A percentile compares a stretch with the other conserved stretches of the same genome.
phyloP scores from a whole-genome alignment of 176 grass and related monocot genomes.

The Alloteropsis semialata region DNA sequence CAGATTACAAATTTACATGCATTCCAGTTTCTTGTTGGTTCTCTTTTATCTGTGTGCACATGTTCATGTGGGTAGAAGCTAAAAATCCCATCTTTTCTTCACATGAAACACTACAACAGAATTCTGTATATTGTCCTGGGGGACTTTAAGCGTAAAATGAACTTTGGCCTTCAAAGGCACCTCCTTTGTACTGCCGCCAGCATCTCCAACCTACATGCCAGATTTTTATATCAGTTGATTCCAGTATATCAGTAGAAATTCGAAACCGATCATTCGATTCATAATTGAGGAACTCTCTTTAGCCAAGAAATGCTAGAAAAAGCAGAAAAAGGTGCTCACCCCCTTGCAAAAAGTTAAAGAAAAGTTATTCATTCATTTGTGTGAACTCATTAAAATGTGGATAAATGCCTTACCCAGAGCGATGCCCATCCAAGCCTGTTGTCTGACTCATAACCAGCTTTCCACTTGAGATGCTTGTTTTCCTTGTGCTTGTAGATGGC shows the following conservation, averaged over 20 bases:
- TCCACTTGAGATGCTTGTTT: conserved; percentile 82
- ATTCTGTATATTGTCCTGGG: conserved; percentile 53
- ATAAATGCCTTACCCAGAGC: conserved; percentile 62
- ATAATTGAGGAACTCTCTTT: conserved; percentile 3
- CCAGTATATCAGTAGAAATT: background rate
- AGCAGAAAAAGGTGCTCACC: background rate
- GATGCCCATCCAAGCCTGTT: conserved; percentile 68
- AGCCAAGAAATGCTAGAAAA: background rate
- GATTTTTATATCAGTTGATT: conserved; percentile 22
- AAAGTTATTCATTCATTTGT: background rate
- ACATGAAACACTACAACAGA: conserved; percentile 65
- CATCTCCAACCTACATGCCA: conserved; percentile 70
- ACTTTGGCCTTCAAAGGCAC: conserved; percentile 73
- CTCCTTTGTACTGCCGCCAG: conserved; percentile 59
- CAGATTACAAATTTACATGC: conserved; percentile 8
- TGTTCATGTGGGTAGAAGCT: conserved; percentile 6
- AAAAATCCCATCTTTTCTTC: conserved; percentile 99
- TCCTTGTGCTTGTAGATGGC: conserved; percentile 70
- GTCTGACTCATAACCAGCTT: conserved; percentile 87
- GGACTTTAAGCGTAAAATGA: conserved; percentile 67
- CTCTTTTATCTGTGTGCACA: background rate
- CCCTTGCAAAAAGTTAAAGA: background rate
- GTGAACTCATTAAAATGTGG: background rate
- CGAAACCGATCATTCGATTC: background rate
- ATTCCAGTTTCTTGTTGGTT: conserved; percentile 9